These are phyloP conservation scores for Lichina pygmaea DNA, from an alignment of 495 filamentous ascomycete species.

Conservation along the genomic window DNA sequence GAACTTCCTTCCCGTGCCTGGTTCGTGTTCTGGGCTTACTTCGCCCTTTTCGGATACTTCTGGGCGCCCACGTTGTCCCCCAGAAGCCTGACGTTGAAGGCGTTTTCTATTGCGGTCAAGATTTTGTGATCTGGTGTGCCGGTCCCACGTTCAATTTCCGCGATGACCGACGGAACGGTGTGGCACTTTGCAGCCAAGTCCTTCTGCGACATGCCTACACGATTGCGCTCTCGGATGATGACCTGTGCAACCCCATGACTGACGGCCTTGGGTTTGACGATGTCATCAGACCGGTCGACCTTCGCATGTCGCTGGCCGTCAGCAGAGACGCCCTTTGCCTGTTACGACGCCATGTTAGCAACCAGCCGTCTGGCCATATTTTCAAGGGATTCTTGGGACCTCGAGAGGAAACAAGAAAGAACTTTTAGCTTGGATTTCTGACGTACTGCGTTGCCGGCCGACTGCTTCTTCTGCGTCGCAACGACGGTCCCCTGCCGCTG, in stretches of 20 bases:
- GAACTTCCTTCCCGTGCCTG: background rate
- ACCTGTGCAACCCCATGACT: conserved; percentile 48
- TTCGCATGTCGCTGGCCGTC: conserved; percentile 95
- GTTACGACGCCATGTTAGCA: background rate
- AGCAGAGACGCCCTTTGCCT: conserved; percentile 6
- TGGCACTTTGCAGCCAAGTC: conserved; percentile 89
- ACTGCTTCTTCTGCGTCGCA: conserved; percentile 82
- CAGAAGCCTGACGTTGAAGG: conserved; percentile 63
- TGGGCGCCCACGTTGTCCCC: conserved; percentile 21
- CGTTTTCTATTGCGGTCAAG: conserved; percentile 50
- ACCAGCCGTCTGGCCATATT: background rate
- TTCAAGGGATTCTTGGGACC: background rate
- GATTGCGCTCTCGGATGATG: conserved; percentile 19
- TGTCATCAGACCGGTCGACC: conserved; percentile 93
- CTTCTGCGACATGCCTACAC: conserved; percentile 38
- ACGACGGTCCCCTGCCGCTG: conserved; percentile 50
- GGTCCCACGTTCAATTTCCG: conserved; percentile 63
- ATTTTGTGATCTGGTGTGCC: conserved; percentile 70
- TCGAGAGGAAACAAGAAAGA: too few relatives aligned
- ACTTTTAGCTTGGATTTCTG: background rate
- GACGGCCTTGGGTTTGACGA: conserved; percentile 84
- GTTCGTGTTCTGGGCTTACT: background rate
- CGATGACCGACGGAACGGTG: conserved; percentile 50
- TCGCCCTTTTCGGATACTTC: background rate
- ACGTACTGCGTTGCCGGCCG: conserved; percentile 52